These are phyloP conservation scores for Ogataea dorogensis DNA, from an alignment of 805 yeast genomes.

Conservation along the genomic window DNA sequence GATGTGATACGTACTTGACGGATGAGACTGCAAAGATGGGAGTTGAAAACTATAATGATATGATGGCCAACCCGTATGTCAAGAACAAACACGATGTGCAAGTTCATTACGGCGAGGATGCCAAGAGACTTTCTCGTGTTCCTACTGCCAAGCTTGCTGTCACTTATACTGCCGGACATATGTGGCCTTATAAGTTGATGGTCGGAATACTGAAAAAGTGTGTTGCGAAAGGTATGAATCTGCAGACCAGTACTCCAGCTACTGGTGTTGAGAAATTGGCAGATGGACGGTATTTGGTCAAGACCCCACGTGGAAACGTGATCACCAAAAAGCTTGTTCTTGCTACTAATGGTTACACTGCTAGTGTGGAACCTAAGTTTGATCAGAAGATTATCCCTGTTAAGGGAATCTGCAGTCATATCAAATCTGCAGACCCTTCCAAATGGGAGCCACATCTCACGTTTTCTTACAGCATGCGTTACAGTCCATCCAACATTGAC, in stretches of 20 bases:
- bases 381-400: slow-evolving; percentile 34
- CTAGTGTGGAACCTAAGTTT: slow-evolving; percentile 26
- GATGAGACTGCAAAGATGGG: slow-evolving; percentile 15
- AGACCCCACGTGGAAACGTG: slow-evolving; percentile 27
- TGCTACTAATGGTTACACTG: slow-evolving; percentile 38
- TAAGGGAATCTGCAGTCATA: slow-evolving; percentile 35
- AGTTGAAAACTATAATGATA: slow-evolving; percentile 15
- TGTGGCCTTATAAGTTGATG: slow-evolving; percentile 46
- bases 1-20: slow-evolving; percentile 28
- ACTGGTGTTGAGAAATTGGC: slow-evolving; percentile 21
- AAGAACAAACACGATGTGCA: slow-evolving; percentile 33
- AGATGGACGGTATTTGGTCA: slow-evolving; percentile 33
- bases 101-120: slow-evolving; percentile 32
- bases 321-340: slow-evolving; percentile 35
- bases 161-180: slow-evolving; percentile 40
- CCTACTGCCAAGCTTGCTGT: slow-evolving; percentile 31
- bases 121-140: slow-evolving; percentile 30
- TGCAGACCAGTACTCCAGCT: slow-evolving; percentile 43
- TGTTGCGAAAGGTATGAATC: slow-evolving; percentile 34
- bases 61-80: slow-evolving; percentile 31
- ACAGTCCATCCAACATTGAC: slow-evolving; percentile 17
- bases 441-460: slow-evolving; percentile 34
- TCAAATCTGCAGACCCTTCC: slow-evolving; percentile 21
- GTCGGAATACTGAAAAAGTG: slow-evolving; percentile 32
- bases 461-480: slow-evolving; percentile 31